Base-by-base conservation (phyloP, 1,284 basidiomycete genomes). In the Mycosarcoma mackinlayi region DNA sequence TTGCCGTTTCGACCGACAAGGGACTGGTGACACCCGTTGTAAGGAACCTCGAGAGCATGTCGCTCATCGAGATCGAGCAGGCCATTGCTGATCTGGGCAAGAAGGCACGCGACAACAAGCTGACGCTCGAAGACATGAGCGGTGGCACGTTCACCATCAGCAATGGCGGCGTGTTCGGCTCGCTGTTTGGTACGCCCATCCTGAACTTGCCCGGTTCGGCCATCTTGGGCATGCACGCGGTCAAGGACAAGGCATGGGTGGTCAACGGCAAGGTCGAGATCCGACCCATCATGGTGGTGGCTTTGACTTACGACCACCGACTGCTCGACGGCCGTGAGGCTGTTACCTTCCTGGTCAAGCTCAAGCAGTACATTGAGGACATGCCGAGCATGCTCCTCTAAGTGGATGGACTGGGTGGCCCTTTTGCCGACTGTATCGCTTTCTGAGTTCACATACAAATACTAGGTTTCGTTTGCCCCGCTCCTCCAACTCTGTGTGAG, bases 101-200 rank as follows among this genome's bases (percentile, higher is more conserved):
- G 87, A 98, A 95, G 91, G 94, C 94, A 42, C 88, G 92, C 67
- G 95, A 98, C 84, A 89, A 91, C 83, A 97, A 98, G 86, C 88
- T 98, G 50, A 90, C 92, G 27, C 88, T 98, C 60, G 96, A 98
- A 60, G 84, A 85, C 73, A 84, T 84, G 95, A 87, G 92, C 39
- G 96, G 95, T 55, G 94, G 95, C 50, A 91, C 92, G 21, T 98
- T 98, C 87, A 98, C 95, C 78, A 98, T 98, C 84, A 98, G 95
- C 53, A 98, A 98, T 84, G 96, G 96, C 47, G 96, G 95, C 79
- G 95, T 98, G 82, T 98, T 98, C 80, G 95, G 95, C 55, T 96
- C 93, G 52, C 86, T 98, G 45, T 97, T 91, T 83, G 95, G 95
- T 49, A 98, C 95, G 33, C 95, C 95, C 23, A 83, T 85, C 84